A percentile compares a stretch with the other conserved stretches of the same genome.
Evolutionary conservation across 1,284 basidiomycete genomes (phyloP).

Genomic region (Sutorius eximius): DNA sequence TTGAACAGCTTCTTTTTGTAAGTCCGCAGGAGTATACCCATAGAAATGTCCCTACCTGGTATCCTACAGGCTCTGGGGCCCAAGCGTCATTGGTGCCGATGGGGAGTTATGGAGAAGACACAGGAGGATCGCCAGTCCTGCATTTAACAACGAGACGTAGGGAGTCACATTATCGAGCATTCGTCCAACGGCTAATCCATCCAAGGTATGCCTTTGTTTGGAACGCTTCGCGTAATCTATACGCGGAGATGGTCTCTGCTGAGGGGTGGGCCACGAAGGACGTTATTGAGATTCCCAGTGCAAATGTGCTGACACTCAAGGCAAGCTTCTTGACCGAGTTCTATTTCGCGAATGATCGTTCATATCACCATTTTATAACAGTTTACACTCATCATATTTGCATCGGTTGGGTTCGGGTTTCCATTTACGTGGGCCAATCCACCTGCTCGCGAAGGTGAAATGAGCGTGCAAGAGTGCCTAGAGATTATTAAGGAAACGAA

Average conservation of each 20-base stretch:
- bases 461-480: slow-evolving; percentile 48
- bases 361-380: slow-evolving; percentile 16
- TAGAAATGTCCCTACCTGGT: not conserved
- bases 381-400: slow-evolving; percentile 50
- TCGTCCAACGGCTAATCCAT: not conserved
- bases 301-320: slow-evolving; percentile 48
- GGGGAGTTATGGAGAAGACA: slow-evolving; percentile 50
- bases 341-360: not conserved
- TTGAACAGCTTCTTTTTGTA: slow-evolving; percentile 23
- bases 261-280: slow-evolving; percentile 45
- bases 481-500: slow-evolving; percentile 37
- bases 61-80: slow-evolving; percentile 43
- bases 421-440: slow-evolving; percentile 44
- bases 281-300: slow-evolving; percentile 36
- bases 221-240: slow-evolving; percentile 42
- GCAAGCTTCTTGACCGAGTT: slow-evolving; percentile 20
- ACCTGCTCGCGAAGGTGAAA: slow-evolving; percentile 38
- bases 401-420: slow-evolving; percentile 52
- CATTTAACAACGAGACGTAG: slow-evolving; percentile 49
- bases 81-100: slow-evolving; percentile 44
- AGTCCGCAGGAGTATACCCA: not conserved
- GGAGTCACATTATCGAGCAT: slow-evolving; percentile 7
- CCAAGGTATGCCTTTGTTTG: slow-evolving; percentile 48
- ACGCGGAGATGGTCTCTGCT: slow-evolving; percentile 43
- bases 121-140: slow-evolving; percentile 47